A percentile compares a stretch with the other conserved stretches of the same genome.
Conservation (phyloP, 768 basidiomycete genomes). For the Mycena indigotica region DNA sequence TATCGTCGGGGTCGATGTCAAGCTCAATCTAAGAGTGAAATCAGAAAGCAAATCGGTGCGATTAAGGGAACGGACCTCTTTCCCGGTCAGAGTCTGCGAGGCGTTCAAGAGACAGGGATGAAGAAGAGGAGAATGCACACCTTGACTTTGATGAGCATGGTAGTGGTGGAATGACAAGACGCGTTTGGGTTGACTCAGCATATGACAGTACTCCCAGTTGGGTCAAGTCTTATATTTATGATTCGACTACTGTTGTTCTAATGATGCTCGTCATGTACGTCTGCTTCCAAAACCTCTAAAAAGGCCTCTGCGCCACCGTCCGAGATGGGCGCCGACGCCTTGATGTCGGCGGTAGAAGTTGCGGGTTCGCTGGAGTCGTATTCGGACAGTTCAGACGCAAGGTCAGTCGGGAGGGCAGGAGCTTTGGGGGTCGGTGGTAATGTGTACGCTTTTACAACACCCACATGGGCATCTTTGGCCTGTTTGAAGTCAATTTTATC, state of each 20-base stretch:
- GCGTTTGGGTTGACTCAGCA: neutral
- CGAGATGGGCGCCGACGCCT: slow-evolving; percentile 40
- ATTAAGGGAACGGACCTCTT: slow-evolving; percentile 70
- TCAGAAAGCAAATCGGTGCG: slow-evolving; percentile 7
- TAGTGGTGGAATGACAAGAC: slow-evolving; percentile 8
- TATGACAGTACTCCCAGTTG: too few species aligned
- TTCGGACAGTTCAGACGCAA: slow-evolving; percentile 84
- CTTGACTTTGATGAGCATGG: slow-evolving; percentile 92
- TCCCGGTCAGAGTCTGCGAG: slow-evolving; percentile 88
- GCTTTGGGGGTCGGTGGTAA: slow-evolving; percentile 73
- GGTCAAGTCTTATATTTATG: too few species aligned
- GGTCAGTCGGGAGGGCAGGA: slow-evolving; percentile 77
- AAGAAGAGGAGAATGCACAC: slow-evolving; percentile 37
- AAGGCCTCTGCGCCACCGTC: slow-evolving; percentile 72
- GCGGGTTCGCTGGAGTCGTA: slow-evolving; percentile 85
- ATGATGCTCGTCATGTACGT: slow-evolving; percentile 68
- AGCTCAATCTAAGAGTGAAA: slow-evolving; percentile 74
- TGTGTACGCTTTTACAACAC: slow-evolving; percentile 79
- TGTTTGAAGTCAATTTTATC: slow-evolving; percentile 38
- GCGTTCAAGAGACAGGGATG: neutral
- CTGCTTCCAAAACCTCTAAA: slow-evolving; percentile 80
- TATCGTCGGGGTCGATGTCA: slow-evolving; percentile 89
- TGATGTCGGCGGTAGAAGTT: slow-evolving; percentile 37
- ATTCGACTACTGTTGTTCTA: slow-evolving; percentile 2
- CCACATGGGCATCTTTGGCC: slow-evolving; percentile 91